A percentile compares a stretch with the other conserved stretches of the same genome.
phyloP scores from a whole-genome alignment of 495 filamentous ascomycete species.

The Aspergillus steynii region DNA sequence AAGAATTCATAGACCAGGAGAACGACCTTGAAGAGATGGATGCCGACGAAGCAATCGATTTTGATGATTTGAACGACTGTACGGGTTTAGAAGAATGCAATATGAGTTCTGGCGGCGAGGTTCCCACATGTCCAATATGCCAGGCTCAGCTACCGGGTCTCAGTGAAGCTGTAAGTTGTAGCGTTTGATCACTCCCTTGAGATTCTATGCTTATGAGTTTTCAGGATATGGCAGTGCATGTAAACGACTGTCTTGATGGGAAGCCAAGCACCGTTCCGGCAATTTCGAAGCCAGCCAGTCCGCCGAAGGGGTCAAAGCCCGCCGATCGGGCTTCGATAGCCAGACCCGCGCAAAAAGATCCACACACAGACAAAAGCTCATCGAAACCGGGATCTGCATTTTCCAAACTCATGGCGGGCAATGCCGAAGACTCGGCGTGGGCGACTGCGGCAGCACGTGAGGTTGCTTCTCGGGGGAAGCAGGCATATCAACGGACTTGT shows the following conservation, averaged over 20 bases:
- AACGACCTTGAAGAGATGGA: constrained; percentile 30
- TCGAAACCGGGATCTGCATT: constrained; percentile 65
- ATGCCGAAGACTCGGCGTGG: constrained; percentile 91
- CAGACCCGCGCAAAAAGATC: constrained; percentile 74
- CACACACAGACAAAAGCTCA: constrained; percentile 54
- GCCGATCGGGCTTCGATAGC: constrained; percentile 69
- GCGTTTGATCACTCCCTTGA: neutral
- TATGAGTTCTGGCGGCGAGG: constrained; percentile 22
- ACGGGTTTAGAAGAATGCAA: constrained; percentile 44
- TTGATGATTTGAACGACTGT: constrained; percentile 24
- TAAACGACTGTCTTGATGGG: constrained; percentile 91
- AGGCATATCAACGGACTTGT: constrained; percentile 84
- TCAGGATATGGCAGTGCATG: constrained; percentile 64
- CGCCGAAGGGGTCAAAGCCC: constrained; percentile 43
- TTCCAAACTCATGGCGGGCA: constrained; percentile 85
- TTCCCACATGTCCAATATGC: constrained; percentile 74
- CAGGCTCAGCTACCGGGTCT: constrained; percentile 59
- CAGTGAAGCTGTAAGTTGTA: constrained; percentile 51
- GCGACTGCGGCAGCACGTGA: constrained; percentile 80
- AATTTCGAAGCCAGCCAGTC: constrained; percentile 15
- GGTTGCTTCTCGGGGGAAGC: constrained; percentile 77
- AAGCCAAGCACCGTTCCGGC: constrained; percentile 56
- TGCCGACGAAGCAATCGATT: constrained; percentile 21
- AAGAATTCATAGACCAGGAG: constrained; percentile 44
- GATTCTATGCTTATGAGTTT: constrained; percentile 1